These are phyloP conservation scores for Kazachstania taianensis DNA, from an alignment of 805 yeast species.

Conservation along the genomic window DNA sequence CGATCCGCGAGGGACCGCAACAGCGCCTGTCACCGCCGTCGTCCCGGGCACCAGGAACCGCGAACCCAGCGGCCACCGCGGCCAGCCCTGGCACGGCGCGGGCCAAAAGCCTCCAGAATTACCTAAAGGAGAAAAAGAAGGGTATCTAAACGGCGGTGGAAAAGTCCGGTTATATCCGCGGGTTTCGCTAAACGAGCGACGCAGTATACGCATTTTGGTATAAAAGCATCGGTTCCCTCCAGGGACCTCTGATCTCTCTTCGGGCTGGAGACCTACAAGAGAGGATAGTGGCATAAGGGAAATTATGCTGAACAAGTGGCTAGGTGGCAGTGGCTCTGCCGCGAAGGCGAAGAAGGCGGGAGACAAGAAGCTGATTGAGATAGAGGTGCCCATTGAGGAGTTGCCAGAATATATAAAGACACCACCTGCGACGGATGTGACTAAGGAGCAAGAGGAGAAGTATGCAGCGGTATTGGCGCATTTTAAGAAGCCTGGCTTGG, in stretches of 20 bases:
- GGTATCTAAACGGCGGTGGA: too few relatives aligned
- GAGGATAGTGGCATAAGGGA: too few relatives aligned
- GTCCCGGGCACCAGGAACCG: conserved; percentile 2
- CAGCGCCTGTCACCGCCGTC: background rate
- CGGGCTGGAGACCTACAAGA: too few relatives aligned
- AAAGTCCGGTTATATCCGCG: too few relatives aligned
- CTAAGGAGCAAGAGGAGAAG: conserved; percentile 46
- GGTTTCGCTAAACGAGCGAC: too few relatives aligned
- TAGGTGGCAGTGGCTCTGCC: background rate
- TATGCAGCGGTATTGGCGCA: conserved; percentile 54
- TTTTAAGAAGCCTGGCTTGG: conserved; percentile 46
- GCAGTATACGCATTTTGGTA: too few relatives aligned
- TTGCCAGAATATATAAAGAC: conserved; percentile 45
- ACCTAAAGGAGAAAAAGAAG: conserved; percentile 9
- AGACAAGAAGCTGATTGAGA: conserved; percentile 23
- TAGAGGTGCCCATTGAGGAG: conserved; percentile 42
- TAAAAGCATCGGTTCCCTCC: too few relatives aligned
- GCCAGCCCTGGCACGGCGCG: background rate
- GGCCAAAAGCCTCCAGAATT: background rate
- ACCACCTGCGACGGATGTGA: conserved; percentile 39
- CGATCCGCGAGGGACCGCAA: background rate
- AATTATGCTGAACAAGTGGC: conserved; percentile 1
- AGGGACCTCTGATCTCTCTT: too few relatives aligned
- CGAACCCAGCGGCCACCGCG: background rate
- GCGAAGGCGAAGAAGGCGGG: conserved; percentile 11